Evolutionary conservation across 495 filamentous ascomycete genomes (phyloP), one percentile per base, ranked within the genome.

Genomic region (Aspergillus wentii): DNA sequence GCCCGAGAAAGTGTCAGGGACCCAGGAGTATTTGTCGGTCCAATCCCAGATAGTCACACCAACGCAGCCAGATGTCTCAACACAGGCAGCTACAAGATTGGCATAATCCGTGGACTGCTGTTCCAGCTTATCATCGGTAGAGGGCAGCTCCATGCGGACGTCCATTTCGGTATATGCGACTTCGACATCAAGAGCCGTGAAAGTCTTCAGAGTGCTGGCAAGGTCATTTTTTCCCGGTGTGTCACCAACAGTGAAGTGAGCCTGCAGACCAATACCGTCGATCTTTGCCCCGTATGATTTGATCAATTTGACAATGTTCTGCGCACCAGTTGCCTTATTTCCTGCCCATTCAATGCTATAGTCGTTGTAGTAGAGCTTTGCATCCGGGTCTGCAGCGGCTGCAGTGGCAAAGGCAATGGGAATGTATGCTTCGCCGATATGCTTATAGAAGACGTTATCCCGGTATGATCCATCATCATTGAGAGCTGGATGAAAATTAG

Each of bases 1-100:
- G 13, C 76, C 61, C 22, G 64, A 38, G 49, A 83, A 83, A 0
- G 63, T 62, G 17, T 48, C 46, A 0, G 79, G 78, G 13, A 84
- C 65, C 80, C 79, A 84, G 15, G 61, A 69, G 57, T 79, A 76
- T 57, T 75, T 52, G 48, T 83, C 79, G 14, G 69, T 74, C 61
- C 72, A 82, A 41, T 74, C 68, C 79, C 79, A 82, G 41, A 79
- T 68, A n/a, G 80, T 86, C 19, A 87, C 63, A 4, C 82, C 85
- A 3, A 85, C 69, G 48, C 85, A 89, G 4, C 61, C 47, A n/a
- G 62, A 36, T 0, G 75, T 57, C 33, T 71, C 62, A 13, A 79
- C 46, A 46, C 85, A 88, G 0, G 79, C 78, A n/a, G 52, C 61
- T 10, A 77, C 71, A 11, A 78, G 63, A 41, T 58, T 70, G 40